Base-by-base conservation (phyloP, 2,329 filamentous ascomycete species). In the Talaromyces sp. region DNA sequence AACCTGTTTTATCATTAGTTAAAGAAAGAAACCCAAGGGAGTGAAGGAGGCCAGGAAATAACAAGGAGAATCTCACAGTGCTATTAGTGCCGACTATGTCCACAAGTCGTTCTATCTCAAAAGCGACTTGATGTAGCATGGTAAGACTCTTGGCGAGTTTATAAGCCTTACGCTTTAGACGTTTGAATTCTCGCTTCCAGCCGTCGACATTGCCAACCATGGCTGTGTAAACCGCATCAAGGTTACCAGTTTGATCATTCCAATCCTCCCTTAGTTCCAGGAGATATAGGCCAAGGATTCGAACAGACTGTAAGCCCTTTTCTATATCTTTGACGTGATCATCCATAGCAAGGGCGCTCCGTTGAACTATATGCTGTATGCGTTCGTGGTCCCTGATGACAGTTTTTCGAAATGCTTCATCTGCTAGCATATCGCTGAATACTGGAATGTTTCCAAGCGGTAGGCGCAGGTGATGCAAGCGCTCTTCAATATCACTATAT, bases 131-230 rank as follows among this genome's bases (percentile, higher is more conserved):
- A 68, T 87, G 88, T 22, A 97, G 85, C 75, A 90, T 87, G 45
- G 87, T 85, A 47, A 97, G 83, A 35, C 89, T 82, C 7, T 87
- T 84, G 37, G 89, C 90, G 31, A 97, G 82, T 52, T 86, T 84
- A 67, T 89, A 86, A 14, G 89, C 88, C 72, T 90, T 92, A 24
- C 85, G 85, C 73, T 92, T 88, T 66, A 97, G 82, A 63, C 90
- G 89, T 62, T 88, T 84, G 72, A 97, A 89, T 7, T 92, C 92
- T 64, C 88, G 87, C 65, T 89, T 87, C 94, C 94, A 98, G 50
- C 93, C 93, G 68, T 96, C 90, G 9, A 93, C 89, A 71, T 98
- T 98, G 39, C 92, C 91, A 72, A 90, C 90, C 93, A 98, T 98
- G 43, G 93, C 92, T 47, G 89, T 86, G 70, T 91, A 95, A 22